Evolutionary conservation across 805 yeast genomes (phyloP).

Genomic region (Wickerhamiella nectarea): DNA sequence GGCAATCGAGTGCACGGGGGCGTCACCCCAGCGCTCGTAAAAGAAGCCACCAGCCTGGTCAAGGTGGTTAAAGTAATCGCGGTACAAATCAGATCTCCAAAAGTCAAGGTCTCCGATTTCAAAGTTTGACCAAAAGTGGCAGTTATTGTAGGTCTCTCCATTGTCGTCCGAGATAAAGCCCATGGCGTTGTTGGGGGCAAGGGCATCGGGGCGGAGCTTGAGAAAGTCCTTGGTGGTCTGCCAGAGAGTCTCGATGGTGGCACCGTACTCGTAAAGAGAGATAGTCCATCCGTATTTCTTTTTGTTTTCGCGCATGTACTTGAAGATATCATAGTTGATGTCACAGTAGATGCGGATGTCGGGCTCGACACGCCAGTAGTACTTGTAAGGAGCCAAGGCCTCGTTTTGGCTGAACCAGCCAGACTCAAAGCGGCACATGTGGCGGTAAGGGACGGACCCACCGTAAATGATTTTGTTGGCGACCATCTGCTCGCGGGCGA

Average conservation of each 20-base stretch:
- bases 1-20: conserved; percentile 77
- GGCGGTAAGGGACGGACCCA: conserved; percentile 60
- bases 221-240: conserved; percentile 52
- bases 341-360: conserved; percentile 62
- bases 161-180: conserved; percentile 58
- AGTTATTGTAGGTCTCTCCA: conserved; percentile 61
- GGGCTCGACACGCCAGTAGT: conserved; percentile 93
- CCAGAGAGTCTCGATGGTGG: conserved; percentile 72
- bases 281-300: conserved; percentile 68
- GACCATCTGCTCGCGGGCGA: conserved; percentile 44
- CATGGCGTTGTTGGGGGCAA: conserved; percentile 50
- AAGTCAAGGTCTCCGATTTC: conserved; percentile 63
- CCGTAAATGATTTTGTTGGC: conserved; percentile 54
- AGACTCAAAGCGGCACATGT: conserved; percentile 81
- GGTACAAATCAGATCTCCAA: conserved; percentile 45
- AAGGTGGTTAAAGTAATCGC: conserved; percentile 44
- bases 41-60: conserved; percentile 66
- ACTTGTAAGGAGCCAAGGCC: conserved; percentile 53
- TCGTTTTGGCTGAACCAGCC: conserved; percentile 73
- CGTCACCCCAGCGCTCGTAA: conserved; percentile 90
- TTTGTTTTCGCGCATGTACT: conserved; percentile 62
- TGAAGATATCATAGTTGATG: conserved; percentile 64
- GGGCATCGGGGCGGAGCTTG: conserved; percentile 40
- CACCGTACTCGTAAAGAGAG: conserved; percentile 52
- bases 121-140: conserved; percentile 82